These are phyloP conservation scores for Isoetes engelmannii DNA, from an alignment of 83 land plant species.

Conservation along the genomic window DNA sequence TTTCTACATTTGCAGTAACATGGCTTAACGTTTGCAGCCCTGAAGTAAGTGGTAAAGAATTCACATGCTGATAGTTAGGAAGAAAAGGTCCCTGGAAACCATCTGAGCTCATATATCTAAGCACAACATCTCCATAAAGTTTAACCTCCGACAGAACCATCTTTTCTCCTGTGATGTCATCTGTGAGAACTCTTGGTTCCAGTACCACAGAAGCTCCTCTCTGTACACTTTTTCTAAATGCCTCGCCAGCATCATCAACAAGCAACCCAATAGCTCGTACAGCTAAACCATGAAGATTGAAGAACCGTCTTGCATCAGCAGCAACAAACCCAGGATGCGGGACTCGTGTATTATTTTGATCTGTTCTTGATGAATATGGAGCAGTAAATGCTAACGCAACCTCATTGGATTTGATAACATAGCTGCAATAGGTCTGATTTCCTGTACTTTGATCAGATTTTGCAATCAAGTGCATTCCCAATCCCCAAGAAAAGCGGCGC, in stretches of 20 bases:
- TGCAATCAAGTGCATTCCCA: constrained; percentile 78
- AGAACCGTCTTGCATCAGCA: constrained; percentile 44
- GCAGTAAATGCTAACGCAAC: constrained; percentile 89
- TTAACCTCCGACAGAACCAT: constrained; percentile 59
- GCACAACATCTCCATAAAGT: constrained; percentile 86
- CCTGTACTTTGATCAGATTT: constrained; percentile 91
- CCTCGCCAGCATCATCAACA: constrained; percentile 71
- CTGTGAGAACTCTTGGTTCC: constrained; percentile 43
- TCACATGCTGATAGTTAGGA: constrained; percentile 61
- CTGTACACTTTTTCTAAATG: constrained; percentile 56
- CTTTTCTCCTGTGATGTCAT: constrained; percentile 31
- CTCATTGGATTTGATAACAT: constrained; percentile 54
- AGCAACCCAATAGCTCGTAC: constrained; percentile 84
- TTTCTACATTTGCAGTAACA: constrained; percentile 83
- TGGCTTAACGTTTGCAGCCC: constrained; percentile 80
- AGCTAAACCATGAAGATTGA: constrained; percentile 68
- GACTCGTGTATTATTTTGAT: constrained; percentile 14
- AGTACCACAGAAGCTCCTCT: constrained; percentile 59
- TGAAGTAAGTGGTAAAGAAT: constrained; percentile 37
- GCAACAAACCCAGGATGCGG: constrained; percentile 64
- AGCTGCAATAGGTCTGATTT: constrained; percentile 72
- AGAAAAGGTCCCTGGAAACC: constrained; percentile 48
- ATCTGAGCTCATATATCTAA: constrained; percentile 54
- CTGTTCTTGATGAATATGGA: constrained; percentile 53
- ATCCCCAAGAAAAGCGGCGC: constrained; percentile 85